A percentile compares a stretch with the other conserved stretches of the same genome.
phyloP scores from a whole-genome alignment of 2,329 filamentous ascomycete genomes.

The Pseudocercospora crystallina region DNA sequence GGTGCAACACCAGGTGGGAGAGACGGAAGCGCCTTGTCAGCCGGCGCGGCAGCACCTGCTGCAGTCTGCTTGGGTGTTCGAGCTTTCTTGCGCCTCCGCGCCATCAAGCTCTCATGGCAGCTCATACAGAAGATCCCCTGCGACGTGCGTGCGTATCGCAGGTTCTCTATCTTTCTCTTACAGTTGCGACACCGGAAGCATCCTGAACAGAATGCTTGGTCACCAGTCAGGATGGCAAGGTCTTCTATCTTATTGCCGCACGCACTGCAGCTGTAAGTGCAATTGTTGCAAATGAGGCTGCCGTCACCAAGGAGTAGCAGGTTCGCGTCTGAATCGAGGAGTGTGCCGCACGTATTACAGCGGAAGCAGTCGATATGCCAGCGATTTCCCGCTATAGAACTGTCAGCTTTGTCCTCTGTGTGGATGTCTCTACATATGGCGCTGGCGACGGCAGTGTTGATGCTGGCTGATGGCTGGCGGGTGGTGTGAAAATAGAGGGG shows the following conservation, averaged over 20 bases:
- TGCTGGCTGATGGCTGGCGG: too few species aligned
- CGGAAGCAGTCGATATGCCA: slow-evolving; percentile 92
- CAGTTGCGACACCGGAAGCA: slow-evolving; percentile 98
- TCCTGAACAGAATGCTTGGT: slow-evolving; percentile 95
- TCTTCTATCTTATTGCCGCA: slow-evolving; percentile 98
- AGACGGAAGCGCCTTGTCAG: slow-evolving; percentile 88
- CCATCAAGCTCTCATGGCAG: slow-evolving; percentile 96
- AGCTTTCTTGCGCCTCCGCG: slow-evolving; percentile 81
- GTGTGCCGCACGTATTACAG: slow-evolving; percentile 80
- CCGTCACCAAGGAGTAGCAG: slow-evolving; percentile 95
- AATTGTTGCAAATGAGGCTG: slow-evolving; percentile 98
- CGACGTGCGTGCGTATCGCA: slow-evolving; percentile 94
- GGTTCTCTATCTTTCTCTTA: slow-evolving; percentile 97
- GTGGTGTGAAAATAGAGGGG: not conserved
- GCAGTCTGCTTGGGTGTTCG: slow-evolving; percentile 54
- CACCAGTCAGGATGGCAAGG: slow-evolving; percentile 91
- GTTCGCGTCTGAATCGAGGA: slow-evolving; percentile 97
- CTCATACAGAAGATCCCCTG: slow-evolving; percentile 99
- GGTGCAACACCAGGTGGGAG: slow-evolving; percentile 74
- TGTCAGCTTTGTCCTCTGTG: slow-evolving; percentile 6
- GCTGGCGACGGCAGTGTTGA: too few species aligned
- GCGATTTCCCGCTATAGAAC: slow-evolving; percentile 26
- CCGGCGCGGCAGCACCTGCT: slow-evolving; percentile 48
- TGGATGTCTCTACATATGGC: not conserved
- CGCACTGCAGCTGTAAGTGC: slow-evolving; percentile 96